Percentiles rank a stretch among this genome's conserved stretches.
These are phyloP conservation scores for Populus deltoides DNA, from an alignment of 345 rosid species.

Conservation along the genomic window DNA sequence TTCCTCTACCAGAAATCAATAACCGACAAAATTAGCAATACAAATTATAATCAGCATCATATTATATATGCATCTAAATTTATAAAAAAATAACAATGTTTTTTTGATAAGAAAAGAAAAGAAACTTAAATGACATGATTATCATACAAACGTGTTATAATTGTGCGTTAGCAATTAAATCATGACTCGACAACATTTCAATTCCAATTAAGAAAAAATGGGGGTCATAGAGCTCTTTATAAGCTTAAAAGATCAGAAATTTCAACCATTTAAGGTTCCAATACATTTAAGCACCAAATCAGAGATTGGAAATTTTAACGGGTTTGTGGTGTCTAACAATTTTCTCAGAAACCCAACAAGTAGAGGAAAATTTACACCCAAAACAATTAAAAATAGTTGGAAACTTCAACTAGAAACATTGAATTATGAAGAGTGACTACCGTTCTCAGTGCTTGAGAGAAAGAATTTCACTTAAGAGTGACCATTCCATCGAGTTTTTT, in stretches of 20 bases:
- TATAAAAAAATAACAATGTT: no score
- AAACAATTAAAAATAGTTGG: background rate
- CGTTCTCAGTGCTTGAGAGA: background rate
- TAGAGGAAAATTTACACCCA: background rate
- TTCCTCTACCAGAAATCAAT: background rate
- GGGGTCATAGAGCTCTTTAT: background rate
- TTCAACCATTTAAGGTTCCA: background rate
- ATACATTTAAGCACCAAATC: background rate
- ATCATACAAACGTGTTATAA: background rate
- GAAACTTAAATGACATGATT: background rate
- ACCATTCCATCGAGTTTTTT: background rate
- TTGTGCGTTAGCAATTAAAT: background rate
- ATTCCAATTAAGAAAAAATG: no score
- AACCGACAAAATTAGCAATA: background rate
- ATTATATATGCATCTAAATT: background rate
- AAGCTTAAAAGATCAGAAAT: no score
- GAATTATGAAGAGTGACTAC: background rate
- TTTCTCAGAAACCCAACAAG: background rate
- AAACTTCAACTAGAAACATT: background rate
- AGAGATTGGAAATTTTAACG: background rate
- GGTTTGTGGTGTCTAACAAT: background rate
- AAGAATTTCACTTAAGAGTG: background rate
- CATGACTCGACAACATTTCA: background rate
- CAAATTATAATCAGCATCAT: background rate
- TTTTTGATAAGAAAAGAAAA: no score